phyloP scores from a whole-genome alignment of 257 asterid genomes.

The Lantana camara region DNA sequence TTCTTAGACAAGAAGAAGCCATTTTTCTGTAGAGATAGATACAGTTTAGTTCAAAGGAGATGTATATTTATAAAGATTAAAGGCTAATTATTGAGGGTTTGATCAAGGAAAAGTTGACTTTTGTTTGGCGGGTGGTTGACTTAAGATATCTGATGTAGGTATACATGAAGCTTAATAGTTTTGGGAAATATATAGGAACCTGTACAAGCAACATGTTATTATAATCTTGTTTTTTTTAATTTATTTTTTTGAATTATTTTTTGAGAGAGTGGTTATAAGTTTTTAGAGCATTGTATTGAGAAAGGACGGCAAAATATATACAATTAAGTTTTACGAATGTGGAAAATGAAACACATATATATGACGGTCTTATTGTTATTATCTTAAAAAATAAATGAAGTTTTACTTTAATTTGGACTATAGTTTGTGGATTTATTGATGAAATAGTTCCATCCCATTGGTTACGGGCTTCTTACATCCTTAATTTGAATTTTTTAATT shows the following conservation, averaged over 20 bases:
- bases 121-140: too few relatives aligned
- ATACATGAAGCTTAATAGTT: too few relatives aligned
- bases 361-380: background rate
- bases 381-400: background rate
- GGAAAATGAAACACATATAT: slow-evolving; percentile 1
- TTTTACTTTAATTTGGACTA: background rate
- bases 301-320: background rate
- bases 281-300: too few relatives aligned
- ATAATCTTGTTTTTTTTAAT: too few relatives aligned
- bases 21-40: slow-evolving; percentile 6
- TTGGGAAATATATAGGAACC: too few relatives aligned
- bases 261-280: too few relatives aligned
- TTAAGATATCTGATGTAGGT: too few relatives aligned
- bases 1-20: slow-evolving; percentile 25
- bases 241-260: too few relatives aligned
- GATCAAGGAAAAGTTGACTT: background rate
- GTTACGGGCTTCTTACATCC: background rate
- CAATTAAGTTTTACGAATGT: background rate
- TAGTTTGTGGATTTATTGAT: background rate
- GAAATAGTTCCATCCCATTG: background rate
- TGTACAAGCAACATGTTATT: too few relatives aligned
- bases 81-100: too few relatives aligned
- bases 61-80: background rate
- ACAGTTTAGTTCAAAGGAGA: background rate
- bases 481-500: background rate